Evolutionary conservation across 208 protist genomes (phyloP), one percentile per base, ranked within the genome.

Genomic region (Angomonas desouzai): DNA sequence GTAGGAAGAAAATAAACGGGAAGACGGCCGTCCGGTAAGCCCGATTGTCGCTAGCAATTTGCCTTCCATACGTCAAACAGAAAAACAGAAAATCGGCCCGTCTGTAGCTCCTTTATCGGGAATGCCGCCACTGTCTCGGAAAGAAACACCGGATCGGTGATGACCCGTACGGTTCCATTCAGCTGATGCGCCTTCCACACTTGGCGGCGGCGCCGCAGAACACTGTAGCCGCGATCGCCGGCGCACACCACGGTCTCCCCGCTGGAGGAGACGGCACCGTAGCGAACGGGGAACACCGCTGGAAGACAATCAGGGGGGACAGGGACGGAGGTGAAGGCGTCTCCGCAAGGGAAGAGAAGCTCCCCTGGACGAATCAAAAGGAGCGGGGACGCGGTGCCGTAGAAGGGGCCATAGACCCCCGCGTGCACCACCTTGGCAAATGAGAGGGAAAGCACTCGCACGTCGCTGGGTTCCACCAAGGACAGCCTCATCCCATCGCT

Each of bases 131-230:
- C 64, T 4, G 67, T 25, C 47, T 81, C 65, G 29, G 63, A 56
- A 47, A 94, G 66, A 79, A 84, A 94, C 22, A 75, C 64, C 1
- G 84, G 85, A 43, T 86, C 77, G 0, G 74, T 74, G 1, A 90
- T 69, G 53, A 75, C 85, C 34, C 53, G 62, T 25, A 85, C 75
- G 2, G 56, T 64, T 49, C 61, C 58, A 47, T n/a, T n/a, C n/a
- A 38, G 33, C 13, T 36, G 9, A 23, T 30, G 32, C 48, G 76
- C 34, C 43, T 53, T 55, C 84, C 88, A 91, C 23, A 60, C 61
- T 13, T 72, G 70, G 33, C 66, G 43, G 11, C 64, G 38, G 23
- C 81, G 69, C 62, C 75, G 66, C 61, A 83, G 83, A 3, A 85
- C 22, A 10, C 73, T 63, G 49, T 73, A 62, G 18, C 85, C 85